Conservation (phyloP, 2,329 filamentous ascomycete species). For the Fusarium sp. region DNA sequence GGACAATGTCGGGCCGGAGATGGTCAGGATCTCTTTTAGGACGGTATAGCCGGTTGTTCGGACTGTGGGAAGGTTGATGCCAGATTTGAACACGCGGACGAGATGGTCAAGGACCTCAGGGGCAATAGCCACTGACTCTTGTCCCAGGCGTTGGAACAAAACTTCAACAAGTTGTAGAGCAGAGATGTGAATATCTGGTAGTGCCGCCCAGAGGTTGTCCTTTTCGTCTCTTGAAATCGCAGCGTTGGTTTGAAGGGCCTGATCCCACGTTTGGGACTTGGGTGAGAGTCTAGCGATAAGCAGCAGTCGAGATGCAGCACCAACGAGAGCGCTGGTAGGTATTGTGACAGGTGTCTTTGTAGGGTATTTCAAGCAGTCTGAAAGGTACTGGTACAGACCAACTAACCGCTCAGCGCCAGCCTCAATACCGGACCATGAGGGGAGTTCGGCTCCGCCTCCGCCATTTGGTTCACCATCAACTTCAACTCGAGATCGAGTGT, state of each 20-base stretch:
- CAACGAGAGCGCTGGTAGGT: conserved; percentile 74
- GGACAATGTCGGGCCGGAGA: conserved; percentile 74
- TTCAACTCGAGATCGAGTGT: conserved; percentile 57
- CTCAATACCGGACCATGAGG: conserved; percentile 78
- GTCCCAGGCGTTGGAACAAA: conserved; percentile 69
- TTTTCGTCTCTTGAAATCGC: conserved; percentile 84
- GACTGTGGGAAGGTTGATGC: conserved; percentile 64
- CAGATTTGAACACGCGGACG: conserved; percentile 75
- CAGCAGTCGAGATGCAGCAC: conserved; percentile 77
- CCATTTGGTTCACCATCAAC: conserved; percentile 61
- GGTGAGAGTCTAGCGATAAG: conserved; percentile 69
- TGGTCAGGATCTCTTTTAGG: conserved; percentile 66
- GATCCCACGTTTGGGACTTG: conserved; percentile 60
- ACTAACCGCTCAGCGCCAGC: conserved; percentile 77
- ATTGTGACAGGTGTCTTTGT: conserved; percentile 75
- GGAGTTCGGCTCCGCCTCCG: conserved; percentile 66
- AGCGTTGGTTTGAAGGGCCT: conserved; percentile 72
- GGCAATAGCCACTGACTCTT: conserved; percentile 68
- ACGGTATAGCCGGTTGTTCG: conserved; percentile 72
- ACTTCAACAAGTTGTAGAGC: conserved; percentile 71
- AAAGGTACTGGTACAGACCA: conserved; percentile 73
- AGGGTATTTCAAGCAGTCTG: conserved; percentile 70
- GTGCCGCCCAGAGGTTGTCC: conserved; percentile 78
- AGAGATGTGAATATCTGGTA: conserved; percentile 80
- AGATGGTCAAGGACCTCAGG: conserved; percentile 77